Conservation (phyloP, 1,284 basidiomycete genomes). For the Rhodotorula glutinis region DNA sequence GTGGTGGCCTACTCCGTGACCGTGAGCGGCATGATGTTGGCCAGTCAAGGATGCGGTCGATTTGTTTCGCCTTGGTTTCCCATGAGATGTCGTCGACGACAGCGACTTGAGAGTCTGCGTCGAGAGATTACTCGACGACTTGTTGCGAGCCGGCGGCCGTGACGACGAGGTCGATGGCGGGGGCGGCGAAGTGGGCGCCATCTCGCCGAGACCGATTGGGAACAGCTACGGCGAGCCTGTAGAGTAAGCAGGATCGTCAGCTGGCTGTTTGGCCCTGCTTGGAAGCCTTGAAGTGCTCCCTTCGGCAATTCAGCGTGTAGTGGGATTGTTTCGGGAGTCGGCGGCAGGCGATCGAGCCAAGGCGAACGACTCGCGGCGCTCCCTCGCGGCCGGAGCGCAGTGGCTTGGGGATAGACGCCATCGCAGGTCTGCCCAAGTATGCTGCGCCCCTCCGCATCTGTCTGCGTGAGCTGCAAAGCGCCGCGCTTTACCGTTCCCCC, state of each 20-base stretch:
- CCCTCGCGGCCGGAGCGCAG: no score
- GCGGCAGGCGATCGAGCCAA: no score
- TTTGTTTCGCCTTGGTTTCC: conserved; percentile 35
- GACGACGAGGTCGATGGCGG: background rate
- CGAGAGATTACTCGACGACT: conserved; percentile 34
- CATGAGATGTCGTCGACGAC: conserved; percentile 12
- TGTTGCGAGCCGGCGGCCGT: conserved; percentile 33
- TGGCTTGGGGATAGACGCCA: no score
- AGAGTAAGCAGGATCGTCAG: background rate
- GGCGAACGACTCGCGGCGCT: no score
- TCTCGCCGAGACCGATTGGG: background rate
- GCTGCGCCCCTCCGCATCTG: no score
- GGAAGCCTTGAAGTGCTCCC: no score
- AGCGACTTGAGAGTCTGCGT: conserved; percentile 23
- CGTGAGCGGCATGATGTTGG: conserved; percentile 10
- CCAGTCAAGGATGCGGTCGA: conserved; percentile 24
- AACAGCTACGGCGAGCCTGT: background rate
- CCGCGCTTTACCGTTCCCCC: background rate
- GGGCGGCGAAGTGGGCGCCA: conserved; percentile 24
- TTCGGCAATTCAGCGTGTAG: no score
- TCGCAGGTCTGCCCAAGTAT: no score
- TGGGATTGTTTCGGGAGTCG: no score
- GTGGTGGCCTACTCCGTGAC: conserved; percentile 25
- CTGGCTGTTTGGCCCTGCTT: no score
- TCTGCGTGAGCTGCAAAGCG: no score